Percentiles rank a stretch among this genome's conserved stretches.
Conservation (phyloP, 202 grass and related monocot species). For the Thinopyrum obtusiflorum region DNA sequence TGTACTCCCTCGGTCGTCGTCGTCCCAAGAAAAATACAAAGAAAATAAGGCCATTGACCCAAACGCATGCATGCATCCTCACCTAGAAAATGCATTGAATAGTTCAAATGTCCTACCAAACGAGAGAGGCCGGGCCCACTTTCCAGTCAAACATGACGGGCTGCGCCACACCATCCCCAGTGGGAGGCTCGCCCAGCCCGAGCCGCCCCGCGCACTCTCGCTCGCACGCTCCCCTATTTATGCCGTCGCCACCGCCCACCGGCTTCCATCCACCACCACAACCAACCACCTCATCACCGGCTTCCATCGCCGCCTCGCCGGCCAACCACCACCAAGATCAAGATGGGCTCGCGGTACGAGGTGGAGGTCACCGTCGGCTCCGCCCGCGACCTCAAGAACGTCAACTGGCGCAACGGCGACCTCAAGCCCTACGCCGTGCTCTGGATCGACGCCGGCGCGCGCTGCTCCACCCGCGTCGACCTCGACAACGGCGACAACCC, state of each 20-base stretch:
- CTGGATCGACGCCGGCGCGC: constrained; percentile 60
- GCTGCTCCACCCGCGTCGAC: constrained; percentile 41
- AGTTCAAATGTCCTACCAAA: too few species aligned
- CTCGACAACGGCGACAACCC: constrained; percentile 45
- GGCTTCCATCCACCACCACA: too few species aligned
- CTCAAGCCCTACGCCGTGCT: constrained; percentile 69
- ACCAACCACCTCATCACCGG: too few species aligned
- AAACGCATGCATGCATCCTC: too few species aligned
- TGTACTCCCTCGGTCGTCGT: too few species aligned
- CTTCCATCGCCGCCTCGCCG: not conserved
- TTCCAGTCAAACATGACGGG: not conserved
- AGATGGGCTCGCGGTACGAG: constrained; percentile 65
- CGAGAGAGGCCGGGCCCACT: not conserved
- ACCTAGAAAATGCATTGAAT: too few species aligned
- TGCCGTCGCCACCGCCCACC: not conserved
- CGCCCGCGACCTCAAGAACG: constrained; percentile 79
- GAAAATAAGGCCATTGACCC: too few species aligned
- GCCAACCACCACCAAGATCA: not conserved
- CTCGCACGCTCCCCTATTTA: not conserved
- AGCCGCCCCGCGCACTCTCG: not conserved
- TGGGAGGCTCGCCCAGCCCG: not conserved
- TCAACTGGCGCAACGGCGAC: constrained; percentile 89
- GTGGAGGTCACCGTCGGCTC: constrained; percentile 56
- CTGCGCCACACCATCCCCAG: not conserved
- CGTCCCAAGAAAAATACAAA: too few species aligned